Evolutionary conservation across 2,329 filamentous ascomycete species (phyloP), one percentile per base, ranked within the genome.

Genomic region (Monilinia fructicola): DNA sequence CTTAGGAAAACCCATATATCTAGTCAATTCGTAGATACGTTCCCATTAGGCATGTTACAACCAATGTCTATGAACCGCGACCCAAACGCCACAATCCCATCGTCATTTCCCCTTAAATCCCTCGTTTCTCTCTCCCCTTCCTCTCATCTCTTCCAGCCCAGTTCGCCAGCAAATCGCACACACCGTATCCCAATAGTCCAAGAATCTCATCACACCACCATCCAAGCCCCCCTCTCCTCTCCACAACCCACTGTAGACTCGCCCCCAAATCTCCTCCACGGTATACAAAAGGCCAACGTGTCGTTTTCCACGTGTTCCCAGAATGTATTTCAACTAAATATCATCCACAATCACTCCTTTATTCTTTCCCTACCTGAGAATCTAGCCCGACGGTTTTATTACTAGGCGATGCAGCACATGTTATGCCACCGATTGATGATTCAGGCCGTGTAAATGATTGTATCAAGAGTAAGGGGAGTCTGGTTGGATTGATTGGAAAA

Each of bases 1-100:
- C 18, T 81, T 78, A 54, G 78, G 78, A 79, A 79, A 69, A 79
- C 78, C 0, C 71, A 72, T 3, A 40, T 78, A n/a, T 77, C 73
- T 6, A 54, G 66, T 2, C 71, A 74, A 21, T 65, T 76, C 21
- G 35, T 56, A 4, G 46, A 62, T 16, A 55, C 54, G 1, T 67
- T 74, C 12, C 55, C 64, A 26, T 52, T 69, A 52, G 65, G 68
- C 31, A 38, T 21, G 21, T 26, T 26, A 52, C 14, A 28, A 38
- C 16, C 12, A 18, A 62, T 53, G 46, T 40, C 46, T 12, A 38
- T 40, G 4, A 53, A 53, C 59, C 44, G 38, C 44, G 18, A 62
- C 21, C n/a, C 46, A 40, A 40, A 54, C 26, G 10, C n/a, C 10
- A 21, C 31, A 7, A 31, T 38, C 46, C n/a, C 60, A 12, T 62